A percentile compares a stretch with the other conserved stretches of the same genome.
Evolutionary conservation across 371 early-diverging fungal species (phyloP).

Genomic region (Gilbertella persicaria): DNA sequence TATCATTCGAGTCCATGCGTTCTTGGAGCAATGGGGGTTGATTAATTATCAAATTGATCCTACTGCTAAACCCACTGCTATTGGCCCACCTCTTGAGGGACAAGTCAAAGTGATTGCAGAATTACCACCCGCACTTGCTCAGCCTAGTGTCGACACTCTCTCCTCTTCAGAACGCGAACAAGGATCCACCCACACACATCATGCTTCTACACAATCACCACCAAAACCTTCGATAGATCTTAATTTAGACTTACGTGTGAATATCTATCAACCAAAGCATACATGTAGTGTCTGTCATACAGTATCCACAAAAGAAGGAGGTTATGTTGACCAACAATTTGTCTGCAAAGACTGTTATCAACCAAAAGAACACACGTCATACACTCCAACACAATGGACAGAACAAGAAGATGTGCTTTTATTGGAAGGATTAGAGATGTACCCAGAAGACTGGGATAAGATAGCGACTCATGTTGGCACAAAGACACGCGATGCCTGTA

Average conservation of each 20-base stretch:
- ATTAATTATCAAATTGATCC: slow-evolving; percentile 98
- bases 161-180: too few relatives aligned
- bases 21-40: slow-evolving; percentile 99
- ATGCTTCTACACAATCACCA: neutral
- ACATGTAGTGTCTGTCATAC: slow-evolving; percentile 2
- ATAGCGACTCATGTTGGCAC: slow-evolving; percentile 45
- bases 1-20: slow-evolving; percentile 95
- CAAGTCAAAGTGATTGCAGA: slow-evolving; percentile 67
- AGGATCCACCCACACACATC: neutral
- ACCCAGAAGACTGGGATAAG: slow-evolving; percentile 38
- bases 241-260: slow-evolving; percentile 23
- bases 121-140: slow-evolving; percentile 19
- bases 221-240: slow-evolving; percentile 9
- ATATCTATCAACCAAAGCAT: slow-evolving; percentile 14
- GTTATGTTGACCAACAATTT: slow-evolving; percentile 1
- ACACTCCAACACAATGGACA: slow-evolving; percentile 29
- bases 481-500: slow-evolving; percentile 43
- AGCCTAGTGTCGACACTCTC: neutral
- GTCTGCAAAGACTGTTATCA: slow-evolving; percentile 15
- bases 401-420: slow-evolving; percentile 45
- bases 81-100: slow-evolving; percentile 90
- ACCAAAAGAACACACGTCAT: slow-evolving; percentile 1
- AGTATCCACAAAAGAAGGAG: slow-evolving; percentile 4
- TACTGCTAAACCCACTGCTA: slow-evolving; percentile 83
- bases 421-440: slow-evolving; percentile 47